phyloP scores from a whole-genome alignment of 1,284 basidiomycete species.

The Irpex lacteus region DNA sequence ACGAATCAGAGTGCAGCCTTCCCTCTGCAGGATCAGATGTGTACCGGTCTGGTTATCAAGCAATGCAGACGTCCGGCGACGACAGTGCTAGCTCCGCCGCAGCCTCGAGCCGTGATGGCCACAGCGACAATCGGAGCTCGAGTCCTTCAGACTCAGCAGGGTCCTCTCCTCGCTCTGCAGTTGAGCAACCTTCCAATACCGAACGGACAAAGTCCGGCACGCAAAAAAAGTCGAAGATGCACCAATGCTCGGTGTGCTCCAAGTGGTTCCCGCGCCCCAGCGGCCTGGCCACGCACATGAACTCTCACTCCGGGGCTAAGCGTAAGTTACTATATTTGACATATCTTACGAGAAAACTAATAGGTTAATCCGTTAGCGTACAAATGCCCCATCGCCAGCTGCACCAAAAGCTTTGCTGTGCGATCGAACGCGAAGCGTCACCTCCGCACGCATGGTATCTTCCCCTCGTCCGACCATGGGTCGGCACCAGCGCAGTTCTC shows the following conservation, averaged over 20 bases:
- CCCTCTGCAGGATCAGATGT: conserved; percentile 29
- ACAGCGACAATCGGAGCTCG: conserved; percentile 15
- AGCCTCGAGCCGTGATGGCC: conserved; percentile 7
- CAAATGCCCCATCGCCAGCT: conserved; percentile 51
- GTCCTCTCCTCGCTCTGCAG: conserved; percentile 14
- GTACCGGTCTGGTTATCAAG: conserved; percentile 17
- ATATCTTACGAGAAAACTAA: conserved; percentile 9
- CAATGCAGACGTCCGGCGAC: conserved; percentile 5
- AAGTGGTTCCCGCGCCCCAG: conserved; percentile 65
- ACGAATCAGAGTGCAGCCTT: conserved; percentile 30
- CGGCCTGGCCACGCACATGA: conserved; percentile 71
- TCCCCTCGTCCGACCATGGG: conserved; percentile 29
- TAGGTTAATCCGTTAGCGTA: conserved; percentile 39
- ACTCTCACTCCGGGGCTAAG: conserved; percentile 64
- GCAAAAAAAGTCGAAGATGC: conserved; percentile 48
- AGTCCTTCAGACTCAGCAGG: conserved; percentile 13
- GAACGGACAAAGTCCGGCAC: conserved; percentile 24
- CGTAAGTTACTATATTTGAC: conserved; percentile 39
- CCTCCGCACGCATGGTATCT: conserved; percentile 50
- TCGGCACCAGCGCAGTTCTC: conserved; percentile 33
- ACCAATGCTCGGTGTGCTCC: conserved; percentile 50
- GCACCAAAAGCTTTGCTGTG: conserved; percentile 58
- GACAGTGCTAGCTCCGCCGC: conserved; percentile 5
- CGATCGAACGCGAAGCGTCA: conserved; percentile 65
- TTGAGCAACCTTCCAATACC: conserved; percentile 14